phyloP scores from a whole-genome alignment of 2,329 filamentous ascomycete species.

The Macrophomina pseudophaseolina region DNA sequence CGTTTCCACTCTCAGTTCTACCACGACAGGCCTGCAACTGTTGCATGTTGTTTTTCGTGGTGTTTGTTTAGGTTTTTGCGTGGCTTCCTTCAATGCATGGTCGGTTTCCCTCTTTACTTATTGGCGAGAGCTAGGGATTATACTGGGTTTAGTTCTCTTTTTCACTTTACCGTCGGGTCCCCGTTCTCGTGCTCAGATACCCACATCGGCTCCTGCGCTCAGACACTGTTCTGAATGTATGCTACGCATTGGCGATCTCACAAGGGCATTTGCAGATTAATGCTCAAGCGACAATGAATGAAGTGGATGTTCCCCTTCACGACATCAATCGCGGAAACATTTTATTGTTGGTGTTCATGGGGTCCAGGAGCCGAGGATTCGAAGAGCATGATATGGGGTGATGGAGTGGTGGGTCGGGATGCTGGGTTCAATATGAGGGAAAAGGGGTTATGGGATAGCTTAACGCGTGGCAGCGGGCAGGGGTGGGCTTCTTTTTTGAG shows the following conservation, averaged over 20 bases:
- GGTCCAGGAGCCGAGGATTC: neutral
- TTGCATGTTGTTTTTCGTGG: conserved; percentile 9
- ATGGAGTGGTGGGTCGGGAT: neutral
- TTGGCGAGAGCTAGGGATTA: conserved; percentile 8
- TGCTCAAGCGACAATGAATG: conserved; percentile 2
- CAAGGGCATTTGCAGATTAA: neutral
- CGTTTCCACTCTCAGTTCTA: neutral
- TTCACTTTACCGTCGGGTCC: neutral
- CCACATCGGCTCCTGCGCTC: conserved; percentile 12
- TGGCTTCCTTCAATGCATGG: conserved; percentile 9
- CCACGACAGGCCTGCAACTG: conserved; percentile 1
- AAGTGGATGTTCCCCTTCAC: conserved; percentile 6
- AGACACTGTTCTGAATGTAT: neutral
- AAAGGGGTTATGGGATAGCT: conserved; percentile 1
- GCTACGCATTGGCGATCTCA: neutral
- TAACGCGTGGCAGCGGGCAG: neutral
- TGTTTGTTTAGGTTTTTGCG: neutral
- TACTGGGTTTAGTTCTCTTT: neutral
- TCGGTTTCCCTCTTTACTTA: conserved; percentile 16
- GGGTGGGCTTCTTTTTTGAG: neutral
- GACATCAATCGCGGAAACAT: neutral
- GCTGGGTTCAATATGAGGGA: conserved; percentile 10
- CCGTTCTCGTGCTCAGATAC: conserved; percentile 15
- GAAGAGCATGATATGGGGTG: neutral
- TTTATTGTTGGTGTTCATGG: neutral